These are phyloP conservation scores for Yarrowia yakushimensis DNA, from an alignment of 805 yeast species.

Conservation along the genomic window DNA sequence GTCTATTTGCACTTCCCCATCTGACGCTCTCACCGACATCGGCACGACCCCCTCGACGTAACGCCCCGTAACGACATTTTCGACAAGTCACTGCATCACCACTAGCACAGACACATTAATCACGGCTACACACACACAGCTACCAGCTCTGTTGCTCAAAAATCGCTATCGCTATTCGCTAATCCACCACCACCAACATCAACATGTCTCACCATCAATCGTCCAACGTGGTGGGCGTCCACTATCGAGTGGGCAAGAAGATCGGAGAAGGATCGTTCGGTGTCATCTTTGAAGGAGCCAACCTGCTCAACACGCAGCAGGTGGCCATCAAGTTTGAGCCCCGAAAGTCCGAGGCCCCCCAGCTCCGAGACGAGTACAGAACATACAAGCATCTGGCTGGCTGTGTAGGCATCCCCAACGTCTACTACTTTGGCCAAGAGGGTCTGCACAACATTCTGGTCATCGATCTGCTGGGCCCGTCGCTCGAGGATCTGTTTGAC, in stretches of 20 bases:
- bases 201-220: constrained; percentile 36
- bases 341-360: constrained; percentile 95
- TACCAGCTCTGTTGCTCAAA: not conserved
- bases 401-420: constrained; percentile 83
- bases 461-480: constrained; percentile 92
- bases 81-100: not conserved
- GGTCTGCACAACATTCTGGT: constrained; percentile 94
- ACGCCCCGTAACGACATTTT: not conserved
- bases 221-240: constrained; percentile 80
- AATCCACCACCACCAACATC: too few relatives aligned
- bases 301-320: constrained; percentile 83
- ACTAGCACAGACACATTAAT: not conserved
- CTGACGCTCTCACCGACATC: not conserved
- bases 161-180: not conserved
- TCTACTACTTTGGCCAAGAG: constrained; percentile 98
- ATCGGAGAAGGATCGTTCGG: constrained; percentile 99
- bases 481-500: constrained; percentile 92
- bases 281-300: constrained; percentile 92
- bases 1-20: not conserved
- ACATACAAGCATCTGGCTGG: constrained; percentile 88
- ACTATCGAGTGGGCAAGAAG: constrained; percentile 94
- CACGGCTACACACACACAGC: not conserved
- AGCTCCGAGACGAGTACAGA: constrained; percentile 91
- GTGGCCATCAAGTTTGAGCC: constrained; percentile 97
- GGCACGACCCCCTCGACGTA: not conserved